A percentile compares a stretch with the other conserved stretches of the same genome.
Evolutionary conservation across 352 stramenopile genomes (phyloP).

Genomic region (Pythium aphanidermatum): DNA sequence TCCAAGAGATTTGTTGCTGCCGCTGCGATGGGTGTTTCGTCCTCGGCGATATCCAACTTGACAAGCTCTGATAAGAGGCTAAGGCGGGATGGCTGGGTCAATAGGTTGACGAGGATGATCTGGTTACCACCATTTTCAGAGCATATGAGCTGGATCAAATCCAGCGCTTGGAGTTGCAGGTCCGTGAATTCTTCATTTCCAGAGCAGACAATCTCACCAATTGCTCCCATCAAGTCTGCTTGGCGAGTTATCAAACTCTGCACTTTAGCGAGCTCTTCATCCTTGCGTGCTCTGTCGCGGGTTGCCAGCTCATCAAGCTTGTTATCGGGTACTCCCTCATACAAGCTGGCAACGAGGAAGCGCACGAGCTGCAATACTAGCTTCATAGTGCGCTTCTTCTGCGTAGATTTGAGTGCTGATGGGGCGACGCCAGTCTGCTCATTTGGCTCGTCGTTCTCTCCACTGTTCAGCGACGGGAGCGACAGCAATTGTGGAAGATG

Average conservation of each 20-base stretch:
- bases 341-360: conserved; percentile 47
- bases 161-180: conserved; percentile 52
- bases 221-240: conserved; percentile 43
- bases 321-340: conserved; percentile 39
- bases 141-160: conserved; percentile 52
- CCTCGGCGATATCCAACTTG: conserved; percentile 45
- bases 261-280: conserved; percentile 35
- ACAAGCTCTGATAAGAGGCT: conserved; percentile 56
- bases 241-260: conserved; percentile 64
- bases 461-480: conserved; percentile 8
- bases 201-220: conserved; percentile 64
- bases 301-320: conserved; percentile 48
- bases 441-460: not conserved
- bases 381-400: conserved; percentile 55
- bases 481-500: conserved; percentile 47
- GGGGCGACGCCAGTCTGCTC: conserved; percentile 7
- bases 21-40: conserved; percentile 55
- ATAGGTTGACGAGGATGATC: conserved; percentile 63
- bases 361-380: conserved; percentile 59
- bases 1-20: conserved; percentile 55
- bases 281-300: conserved; percentile 44
- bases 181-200: conserved; percentile 37
- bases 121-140: conserved; percentile 55
- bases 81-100: conserved; percentile 30
- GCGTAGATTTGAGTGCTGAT: conserved; percentile 18